Conservation (phyloP, 495 filamentous ascomycete species). For the Immersiella caudata region DNA sequence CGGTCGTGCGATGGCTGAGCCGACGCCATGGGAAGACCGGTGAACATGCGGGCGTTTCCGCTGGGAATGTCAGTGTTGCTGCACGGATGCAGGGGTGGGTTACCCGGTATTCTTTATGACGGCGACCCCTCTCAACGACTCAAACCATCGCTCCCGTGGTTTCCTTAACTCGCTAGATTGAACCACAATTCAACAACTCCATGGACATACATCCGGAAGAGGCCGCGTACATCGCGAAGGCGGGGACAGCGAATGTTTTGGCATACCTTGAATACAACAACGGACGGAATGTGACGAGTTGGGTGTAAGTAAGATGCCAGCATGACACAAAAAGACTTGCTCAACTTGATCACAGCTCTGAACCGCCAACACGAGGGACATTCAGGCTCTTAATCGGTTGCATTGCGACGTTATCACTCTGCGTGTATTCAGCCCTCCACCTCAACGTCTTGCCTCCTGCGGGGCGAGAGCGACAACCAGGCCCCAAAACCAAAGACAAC, state of each 20-base stretch:
- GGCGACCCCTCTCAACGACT: too few relatives aligned
- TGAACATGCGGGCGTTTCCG: neutral
- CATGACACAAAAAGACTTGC: neutral
- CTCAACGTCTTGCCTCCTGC: neutral
- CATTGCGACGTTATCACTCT: neutral
- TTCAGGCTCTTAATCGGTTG: neutral
- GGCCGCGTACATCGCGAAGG: too few relatives aligned
- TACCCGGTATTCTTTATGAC: too few relatives aligned
- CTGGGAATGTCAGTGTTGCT: too few relatives aligned
- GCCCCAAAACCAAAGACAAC: neutral
- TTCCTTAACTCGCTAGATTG: too few relatives aligned
- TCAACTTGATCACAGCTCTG: neutral
- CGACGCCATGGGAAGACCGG: neutral
- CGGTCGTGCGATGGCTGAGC: neutral
- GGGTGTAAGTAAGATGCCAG: neutral
- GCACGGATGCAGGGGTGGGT: too few relatives aligned
- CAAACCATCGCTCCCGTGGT: too few relatives aligned
- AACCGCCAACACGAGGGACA: neutral
- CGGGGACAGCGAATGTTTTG: neutral
- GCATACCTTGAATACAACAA: neutral
- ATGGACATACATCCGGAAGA: too few relatives aligned
- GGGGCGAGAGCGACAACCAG: neutral
- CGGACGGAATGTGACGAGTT: neutral
- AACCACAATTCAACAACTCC: neutral
- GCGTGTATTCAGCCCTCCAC: neutral